phyloP scores from a whole-genome alignment of 371 early-diverging fungal genomes.

The Parasitella parasitica region DNA sequence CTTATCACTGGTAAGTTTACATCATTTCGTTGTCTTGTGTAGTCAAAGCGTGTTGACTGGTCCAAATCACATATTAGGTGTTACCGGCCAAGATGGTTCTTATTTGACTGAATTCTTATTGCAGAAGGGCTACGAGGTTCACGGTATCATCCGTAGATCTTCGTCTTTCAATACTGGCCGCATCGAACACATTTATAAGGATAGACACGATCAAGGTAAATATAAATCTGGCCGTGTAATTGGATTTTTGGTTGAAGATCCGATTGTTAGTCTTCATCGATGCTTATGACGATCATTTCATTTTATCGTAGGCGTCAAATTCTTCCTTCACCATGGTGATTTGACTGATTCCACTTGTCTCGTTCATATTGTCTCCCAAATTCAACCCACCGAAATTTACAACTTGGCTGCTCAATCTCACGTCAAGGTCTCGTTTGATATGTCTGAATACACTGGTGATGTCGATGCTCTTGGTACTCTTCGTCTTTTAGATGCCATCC shows the following conservation, averaged over 20 bases:
- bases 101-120: slow-evolving; percentile 79
- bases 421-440: slow-evolving; percentile 88
- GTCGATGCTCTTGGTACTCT: slow-evolving; percentile 85
- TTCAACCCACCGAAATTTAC: slow-evolving; percentile 81
- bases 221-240: no score
- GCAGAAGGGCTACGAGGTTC: slow-evolving; percentile 79
- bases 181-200: slow-evolving; percentile 80
- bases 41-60: not conserved
- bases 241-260: not conserved
- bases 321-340: slow-evolving; percentile 86
- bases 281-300: not conserved
- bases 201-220: slow-evolving; percentile 67
- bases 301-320: slow-evolving; percentile 57
- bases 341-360: slow-evolving; percentile 82
- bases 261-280: not conserved
- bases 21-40: not conserved
- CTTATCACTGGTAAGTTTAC: slow-evolving; percentile 58
- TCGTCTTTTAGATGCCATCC: slow-evolving; percentile 80
- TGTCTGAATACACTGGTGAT: slow-evolving; percentile 89
- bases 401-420: slow-evolving; percentile 81
- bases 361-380: slow-evolving; percentile 74
- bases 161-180: slow-evolving; percentile 84
- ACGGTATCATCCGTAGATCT: slow-evolving; percentile 85
- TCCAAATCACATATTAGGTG: no score
- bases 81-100: slow-evolving; percentile 86